phyloP scores from a whole-genome alignment of 2,329 filamentous ascomycete species.

The Ascocoryne sarcoides region DNA sequence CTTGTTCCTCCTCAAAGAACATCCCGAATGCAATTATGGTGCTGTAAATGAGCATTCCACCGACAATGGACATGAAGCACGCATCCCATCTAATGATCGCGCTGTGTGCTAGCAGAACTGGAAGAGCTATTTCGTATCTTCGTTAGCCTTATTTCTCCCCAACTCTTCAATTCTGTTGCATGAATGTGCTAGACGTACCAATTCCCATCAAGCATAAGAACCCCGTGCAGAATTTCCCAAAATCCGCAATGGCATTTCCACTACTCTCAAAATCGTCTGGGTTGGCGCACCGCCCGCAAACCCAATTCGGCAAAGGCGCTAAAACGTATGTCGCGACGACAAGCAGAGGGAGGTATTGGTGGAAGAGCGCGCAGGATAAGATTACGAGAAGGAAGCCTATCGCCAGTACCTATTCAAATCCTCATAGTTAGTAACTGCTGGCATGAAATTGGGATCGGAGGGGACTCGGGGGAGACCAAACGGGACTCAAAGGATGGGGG shows the following conservation, averaged over 20 bases:
- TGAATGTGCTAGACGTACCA: slow-evolving; percentile 51
- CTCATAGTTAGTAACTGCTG: too few relatives aligned
- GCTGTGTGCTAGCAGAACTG: slow-evolving; percentile 79
- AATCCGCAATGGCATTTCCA: slow-evolving; percentile 77
- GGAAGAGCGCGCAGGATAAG: slow-evolving; percentile 89
- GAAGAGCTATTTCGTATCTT: slow-evolving; percentile 59
- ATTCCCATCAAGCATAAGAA: slow-evolving; percentile 97
- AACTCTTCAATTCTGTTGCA: neutral
- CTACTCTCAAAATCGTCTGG: slow-evolving; percentile 88
- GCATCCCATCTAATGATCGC: slow-evolving; percentile 73
- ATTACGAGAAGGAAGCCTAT: slow-evolving; percentile 99
- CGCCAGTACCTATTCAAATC: slow-evolving; percentile 72
- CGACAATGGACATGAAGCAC: slow-evolving; percentile 91
- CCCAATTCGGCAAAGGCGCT: slow-evolving; percentile 93
- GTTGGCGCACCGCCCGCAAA: slow-evolving; percentile 79
- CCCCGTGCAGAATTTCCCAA: slow-evolving; percentile 88
- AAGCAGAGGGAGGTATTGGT: slow-evolving; percentile 88
- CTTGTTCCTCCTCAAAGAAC: slow-evolving; percentile 97
- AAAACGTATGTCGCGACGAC: slow-evolving; percentile 94
- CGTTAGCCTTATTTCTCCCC: slow-evolving; percentile 4
- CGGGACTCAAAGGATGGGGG: too few relatives aligned
- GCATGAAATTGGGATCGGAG: neutral
- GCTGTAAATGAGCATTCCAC: slow-evolving; percentile 89
- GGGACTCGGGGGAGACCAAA: slow-evolving; percentile 1
- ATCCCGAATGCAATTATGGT: slow-evolving; percentile 97